Conservation (phyloP, 2,329 filamentous ascomycete genomes). For the Graphilbum sp. region DNA sequence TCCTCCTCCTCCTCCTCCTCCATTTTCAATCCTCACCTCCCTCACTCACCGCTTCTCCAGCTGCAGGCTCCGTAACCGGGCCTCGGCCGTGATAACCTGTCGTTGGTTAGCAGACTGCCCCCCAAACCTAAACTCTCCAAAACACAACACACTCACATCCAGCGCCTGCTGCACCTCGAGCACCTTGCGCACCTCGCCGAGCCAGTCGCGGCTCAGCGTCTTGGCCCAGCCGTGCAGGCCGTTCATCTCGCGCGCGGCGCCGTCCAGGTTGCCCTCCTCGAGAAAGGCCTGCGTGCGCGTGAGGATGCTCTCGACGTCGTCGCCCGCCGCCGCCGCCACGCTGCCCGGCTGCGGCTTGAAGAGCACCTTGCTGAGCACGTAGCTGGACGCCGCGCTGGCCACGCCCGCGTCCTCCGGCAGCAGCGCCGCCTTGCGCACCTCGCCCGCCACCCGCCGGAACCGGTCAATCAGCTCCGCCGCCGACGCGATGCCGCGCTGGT, state of each 20-base stretch:
- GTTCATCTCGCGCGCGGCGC: constrained; percentile 90
- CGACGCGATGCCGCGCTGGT: constrained; percentile 80
- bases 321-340: constrained; percentile 50
- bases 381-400: constrained; percentile 81
- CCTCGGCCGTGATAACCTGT: constrained; percentile 79
- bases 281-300: constrained; percentile 77
- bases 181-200: constrained; percentile 77
- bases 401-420: constrained; percentile 89
- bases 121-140: not conserved
- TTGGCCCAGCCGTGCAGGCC: constrained; percentile 85
- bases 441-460: constrained; percentile 79
- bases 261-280: constrained; percentile 85
- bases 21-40: too few relatives aligned
- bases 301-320: constrained; percentile 88
- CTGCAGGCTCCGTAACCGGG: constrained; percentile 71
- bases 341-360: constrained; percentile 83
- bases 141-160: constrained; percentile 49
- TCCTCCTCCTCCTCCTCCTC: too few relatives aligned
- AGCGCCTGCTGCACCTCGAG: constrained; percentile 92
- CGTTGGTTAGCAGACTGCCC: not conserved
- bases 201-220: constrained; percentile 86
- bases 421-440: constrained; percentile 87
- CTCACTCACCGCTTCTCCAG: constrained; percentile 51
- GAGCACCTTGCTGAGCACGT: constrained; percentile 80
- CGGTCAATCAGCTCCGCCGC: constrained; percentile 79